phyloP scores from a whole-genome alignment of 177 flowering plant species.

The Vitis hybrid region DNA sequence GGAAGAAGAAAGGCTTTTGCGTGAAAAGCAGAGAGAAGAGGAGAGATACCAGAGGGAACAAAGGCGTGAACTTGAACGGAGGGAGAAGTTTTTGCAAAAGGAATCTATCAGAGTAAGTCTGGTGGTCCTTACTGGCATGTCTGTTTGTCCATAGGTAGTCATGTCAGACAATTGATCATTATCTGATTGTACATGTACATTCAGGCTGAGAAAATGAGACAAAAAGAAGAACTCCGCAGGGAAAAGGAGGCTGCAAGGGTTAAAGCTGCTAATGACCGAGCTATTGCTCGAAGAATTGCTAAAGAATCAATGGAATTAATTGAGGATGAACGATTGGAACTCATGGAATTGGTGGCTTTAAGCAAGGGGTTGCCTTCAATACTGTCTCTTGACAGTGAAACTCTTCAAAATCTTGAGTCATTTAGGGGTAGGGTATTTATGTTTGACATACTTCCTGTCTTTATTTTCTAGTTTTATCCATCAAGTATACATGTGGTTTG shows the following conservation, averaged over 20 bases:
- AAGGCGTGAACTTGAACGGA: conserved; percentile 82
- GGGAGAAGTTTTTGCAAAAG: conserved; percentile 79
- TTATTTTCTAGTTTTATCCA: too few species aligned
- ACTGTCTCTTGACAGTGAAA: conserved; percentile 68
- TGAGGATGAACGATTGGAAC: conserved; percentile 93
- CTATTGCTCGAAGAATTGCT: conserved; percentile 86
- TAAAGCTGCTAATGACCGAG: conserved; percentile 87
- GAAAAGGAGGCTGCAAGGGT: conserved; percentile 81
- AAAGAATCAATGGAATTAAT: conserved; percentile 89
- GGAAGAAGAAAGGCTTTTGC: conserved; percentile 86
- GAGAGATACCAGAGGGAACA: conserved; percentile 80
- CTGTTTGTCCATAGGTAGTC: neutral
- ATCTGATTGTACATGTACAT: neutral
- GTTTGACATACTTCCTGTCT: neutral
- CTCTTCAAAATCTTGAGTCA: conserved; percentile 68
- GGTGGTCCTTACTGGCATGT: neutral
- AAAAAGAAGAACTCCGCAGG: conserved; percentile 82
- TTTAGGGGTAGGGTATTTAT: conserved; percentile 56
- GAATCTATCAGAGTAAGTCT: conserved; percentile 69
- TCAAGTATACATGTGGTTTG: too few species aligned
- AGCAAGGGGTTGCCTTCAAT: conserved; percentile 72
- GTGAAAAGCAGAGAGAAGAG: conserved; percentile 89
- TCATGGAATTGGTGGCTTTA: conserved; percentile 85
- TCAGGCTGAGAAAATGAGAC: conserved; percentile 86
- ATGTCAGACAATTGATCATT: neutral